Conservation (phyloP, 1,139 yeast genomes). For the Arxiozyma heterogenica region DNA sequence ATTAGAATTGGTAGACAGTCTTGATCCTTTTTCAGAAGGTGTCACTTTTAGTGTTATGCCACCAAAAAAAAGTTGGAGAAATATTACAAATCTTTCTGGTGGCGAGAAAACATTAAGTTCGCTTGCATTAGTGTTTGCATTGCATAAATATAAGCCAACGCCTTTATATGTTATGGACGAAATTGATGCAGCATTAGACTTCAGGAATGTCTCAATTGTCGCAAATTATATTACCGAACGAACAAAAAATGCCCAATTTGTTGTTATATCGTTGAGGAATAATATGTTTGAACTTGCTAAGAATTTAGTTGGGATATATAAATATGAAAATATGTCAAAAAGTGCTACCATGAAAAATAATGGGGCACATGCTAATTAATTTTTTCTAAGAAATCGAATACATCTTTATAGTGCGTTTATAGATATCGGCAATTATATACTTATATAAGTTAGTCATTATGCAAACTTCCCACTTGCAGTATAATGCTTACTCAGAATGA, state of each 20-base stretch:
- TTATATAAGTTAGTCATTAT: no score
- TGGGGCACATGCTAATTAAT: slow-evolving; percentile 28
- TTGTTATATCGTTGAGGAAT: slow-evolving; percentile 88
- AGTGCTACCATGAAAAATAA: slow-evolving; percentile 70
- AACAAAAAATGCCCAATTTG: slow-evolving; percentile 92
- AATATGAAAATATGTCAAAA: slow-evolving; percentile 81
- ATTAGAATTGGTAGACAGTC: slow-evolving; percentile 84
- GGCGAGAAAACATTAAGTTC: slow-evolving; percentile 97
- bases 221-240: slow-evolving; percentile 95
- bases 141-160: slow-evolving; percentile 93
- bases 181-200: slow-evolving; percentile 97
- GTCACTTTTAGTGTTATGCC: slow-evolving; percentile 97
- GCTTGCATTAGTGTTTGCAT: slow-evolving; percentile 89
- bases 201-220: slow-evolving; percentile 91
- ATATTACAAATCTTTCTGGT: slow-evolving; percentile 89
- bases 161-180: slow-evolving; percentile 99
- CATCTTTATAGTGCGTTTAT: neutral
- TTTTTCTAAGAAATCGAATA: neutral
- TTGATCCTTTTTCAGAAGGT: slow-evolving; percentile 98
- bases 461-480: neutral
- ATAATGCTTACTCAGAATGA: slow-evolving; percentile 15
- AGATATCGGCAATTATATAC: no score
- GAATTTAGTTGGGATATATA: slow-evolving; percentile 90
- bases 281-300: slow-evolving; percentile 97
- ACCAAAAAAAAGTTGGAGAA: slow-evolving; percentile 96